These are phyloP conservation scores for Exophiala aquamarina DNA, from an alignment of 2,329 filamentous ascomycete species.

Conservation along the genomic window DNA sequence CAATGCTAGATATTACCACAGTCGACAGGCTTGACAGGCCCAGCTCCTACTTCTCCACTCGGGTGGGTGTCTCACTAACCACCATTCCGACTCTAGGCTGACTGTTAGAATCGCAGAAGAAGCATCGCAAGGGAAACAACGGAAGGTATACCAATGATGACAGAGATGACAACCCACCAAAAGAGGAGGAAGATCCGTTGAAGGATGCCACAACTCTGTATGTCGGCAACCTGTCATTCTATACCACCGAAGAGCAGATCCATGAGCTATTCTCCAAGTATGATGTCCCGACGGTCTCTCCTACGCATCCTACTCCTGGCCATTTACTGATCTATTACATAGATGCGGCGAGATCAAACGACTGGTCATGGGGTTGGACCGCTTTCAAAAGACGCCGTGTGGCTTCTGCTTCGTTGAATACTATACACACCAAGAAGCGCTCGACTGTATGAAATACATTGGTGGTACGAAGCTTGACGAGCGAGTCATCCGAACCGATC, in stretches of 20 bases:
- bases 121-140: conserved; percentile 62
- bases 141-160: conserved; percentile 57
- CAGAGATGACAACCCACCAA: conserved; percentile 54
- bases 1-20: conserved; percentile 57
- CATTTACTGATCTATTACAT: background rate
- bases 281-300: background rate
- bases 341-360: conserved; percentile 95
- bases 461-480: conserved; percentile 98
- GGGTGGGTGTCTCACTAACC: conserved; percentile 55
- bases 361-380: conserved; percentile 94
- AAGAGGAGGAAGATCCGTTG: conserved; percentile 71
- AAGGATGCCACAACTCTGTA: conserved; percentile 91
- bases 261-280: conserved; percentile 93
- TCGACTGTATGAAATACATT: conserved; percentile 98
- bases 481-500: conserved; percentile 89
- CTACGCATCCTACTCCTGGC: background rate
- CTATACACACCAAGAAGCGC: conserved; percentile 93
- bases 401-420: conserved; percentile 99
- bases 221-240: conserved; percentile 96
- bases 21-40: conserved; percentile 91
- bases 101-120: conserved; percentile 52
- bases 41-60: conserved; percentile 86
- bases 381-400: conserved; percentile 95
- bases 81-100: background rate
- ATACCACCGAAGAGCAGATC: conserved; percentile 98